A percentile compares a stretch with the other conserved stretches of the same genome.
Evolutionary conservation across 352 stramenopile genomes (phyloP).

Genomic region (Pelagophyceae sp.): DNA sequence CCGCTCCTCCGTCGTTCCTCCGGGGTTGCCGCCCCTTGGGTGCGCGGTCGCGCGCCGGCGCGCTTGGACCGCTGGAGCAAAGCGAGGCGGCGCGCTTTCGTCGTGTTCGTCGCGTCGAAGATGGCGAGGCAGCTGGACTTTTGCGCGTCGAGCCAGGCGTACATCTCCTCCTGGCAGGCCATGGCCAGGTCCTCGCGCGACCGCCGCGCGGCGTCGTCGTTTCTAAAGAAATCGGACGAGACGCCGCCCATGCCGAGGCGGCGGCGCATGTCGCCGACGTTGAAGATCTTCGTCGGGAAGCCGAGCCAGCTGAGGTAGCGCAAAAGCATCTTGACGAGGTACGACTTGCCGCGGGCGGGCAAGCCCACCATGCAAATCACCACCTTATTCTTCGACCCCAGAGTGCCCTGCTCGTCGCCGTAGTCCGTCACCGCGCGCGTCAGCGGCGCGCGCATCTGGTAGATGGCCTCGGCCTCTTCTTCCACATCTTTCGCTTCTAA

Average conservation of each 20-base stretch:
- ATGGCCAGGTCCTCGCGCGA: constrained; percentile 26
- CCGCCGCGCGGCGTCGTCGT: constrained; percentile 30
- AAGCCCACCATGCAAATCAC: constrained; percentile 36
- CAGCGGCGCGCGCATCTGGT: too few relatives aligned
- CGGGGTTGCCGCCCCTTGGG: too few relatives aligned
- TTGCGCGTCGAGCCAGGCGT: constrained; percentile 31
- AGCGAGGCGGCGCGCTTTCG: constrained; percentile 28
- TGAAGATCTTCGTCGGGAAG: constrained; percentile 46
- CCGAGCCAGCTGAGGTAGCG: constrained; percentile 47
- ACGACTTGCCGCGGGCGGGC: constrained; percentile 46
- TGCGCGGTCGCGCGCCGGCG: too few relatives aligned
- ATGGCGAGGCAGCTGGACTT: constrained; percentile 32
- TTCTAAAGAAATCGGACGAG: constrained; percentile 38
- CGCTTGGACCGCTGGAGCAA: too few relatives aligned
- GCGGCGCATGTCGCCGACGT: constrained; percentile 44
- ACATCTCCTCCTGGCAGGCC: constrained; percentile 42
- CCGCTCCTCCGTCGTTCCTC: too few relatives aligned
- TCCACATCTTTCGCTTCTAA: too few relatives aligned
- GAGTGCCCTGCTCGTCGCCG: not conserved
- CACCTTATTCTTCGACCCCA: not conserved
- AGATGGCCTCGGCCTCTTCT: too few relatives aligned
- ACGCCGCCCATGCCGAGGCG: constrained; percentile 26
- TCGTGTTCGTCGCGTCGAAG: constrained; percentile 53
- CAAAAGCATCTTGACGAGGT: constrained; percentile 49
- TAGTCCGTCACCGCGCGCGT: not conserved